Percentiles rank a stretch among this genome's conserved stretches.
Evolutionary conservation across 192 early-diverging fungal genomes (phyloP).

Genomic region (Lobosporangium transversale): DNA sequence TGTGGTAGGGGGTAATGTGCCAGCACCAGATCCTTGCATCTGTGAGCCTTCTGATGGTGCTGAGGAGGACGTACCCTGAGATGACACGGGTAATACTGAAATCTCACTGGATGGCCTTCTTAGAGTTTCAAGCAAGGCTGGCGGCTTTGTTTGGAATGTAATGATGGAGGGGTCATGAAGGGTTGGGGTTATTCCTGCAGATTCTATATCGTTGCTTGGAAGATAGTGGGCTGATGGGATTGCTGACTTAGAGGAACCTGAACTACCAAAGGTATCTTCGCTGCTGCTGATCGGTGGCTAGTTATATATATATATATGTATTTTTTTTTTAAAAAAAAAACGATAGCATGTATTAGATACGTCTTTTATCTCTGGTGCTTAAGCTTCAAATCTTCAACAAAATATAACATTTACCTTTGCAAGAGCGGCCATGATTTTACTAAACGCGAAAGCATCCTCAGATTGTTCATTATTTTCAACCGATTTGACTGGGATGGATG

Average conservation of each 20-base stretch:
- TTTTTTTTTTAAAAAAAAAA: background rate
- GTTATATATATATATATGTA: too few species aligned
- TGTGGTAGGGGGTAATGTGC: conserved; percentile 13
- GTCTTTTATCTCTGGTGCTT: too few species aligned
- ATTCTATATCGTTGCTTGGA: too few species aligned
- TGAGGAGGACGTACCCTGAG: conserved; percentile 5
- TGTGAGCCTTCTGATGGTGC: conserved; percentile 26
- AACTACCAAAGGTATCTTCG: conserved; percentile 3
- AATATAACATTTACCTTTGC: conserved; percentile 51
- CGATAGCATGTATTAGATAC: too few species aligned
- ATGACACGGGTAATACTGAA: background rate
- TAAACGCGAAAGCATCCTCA: conserved; percentile 64
- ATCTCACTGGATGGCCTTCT: conserved; percentile 9
- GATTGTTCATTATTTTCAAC: conserved; percentile 17
- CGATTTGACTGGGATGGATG: conserved; percentile 4
- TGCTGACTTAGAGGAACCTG: background rate
- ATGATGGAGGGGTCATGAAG: conserved; percentile 40
- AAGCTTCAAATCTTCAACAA: too few species aligned
- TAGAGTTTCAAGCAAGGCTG: conserved; percentile 1
- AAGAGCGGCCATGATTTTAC: conserved; percentile 63
- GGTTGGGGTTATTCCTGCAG: background rate
- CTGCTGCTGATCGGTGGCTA: conserved; percentile 21
- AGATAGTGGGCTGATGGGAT: background rate
- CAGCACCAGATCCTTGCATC: conserved; percentile 18
- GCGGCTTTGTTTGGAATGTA: conserved; percentile 23